These are phyloP conservation scores for Colletotrichum karsti DNA, from an alignment of 2,329 filamentous ascomycete genomes.

Conservation along the genomic window DNA sequence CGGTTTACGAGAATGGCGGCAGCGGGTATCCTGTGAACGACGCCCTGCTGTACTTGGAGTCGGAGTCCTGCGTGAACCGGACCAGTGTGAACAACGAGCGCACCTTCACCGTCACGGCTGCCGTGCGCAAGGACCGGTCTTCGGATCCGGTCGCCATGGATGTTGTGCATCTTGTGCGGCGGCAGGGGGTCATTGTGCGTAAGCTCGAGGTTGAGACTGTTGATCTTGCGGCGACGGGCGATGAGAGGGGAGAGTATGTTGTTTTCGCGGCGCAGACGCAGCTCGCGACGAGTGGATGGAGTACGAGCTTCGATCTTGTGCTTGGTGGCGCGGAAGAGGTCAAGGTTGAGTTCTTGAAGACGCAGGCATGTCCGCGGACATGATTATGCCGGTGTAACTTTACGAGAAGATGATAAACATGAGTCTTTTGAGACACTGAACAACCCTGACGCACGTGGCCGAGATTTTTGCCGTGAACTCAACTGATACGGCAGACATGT, in stretches of 20 bases:
- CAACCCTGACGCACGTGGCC: no score
- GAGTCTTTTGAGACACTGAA: not conserved
- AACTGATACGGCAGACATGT: no score
- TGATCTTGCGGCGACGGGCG: constrained; percentile 2
- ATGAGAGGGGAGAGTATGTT: constrained; percentile 12
- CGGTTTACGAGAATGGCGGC: constrained; percentile 35
- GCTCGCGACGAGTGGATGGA: constrained; percentile 25
- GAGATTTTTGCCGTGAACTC: no score
- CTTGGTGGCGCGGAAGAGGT: constrained; percentile 11
- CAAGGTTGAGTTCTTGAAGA: constrained; percentile 26
- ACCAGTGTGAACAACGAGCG: constrained; percentile 20
- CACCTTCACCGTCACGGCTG: constrained; percentile 21
- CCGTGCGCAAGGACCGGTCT: constrained; percentile 19
- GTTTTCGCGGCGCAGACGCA: constrained; percentile 10
- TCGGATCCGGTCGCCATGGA: constrained; percentile 12
- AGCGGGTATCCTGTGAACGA: constrained; percentile 39
- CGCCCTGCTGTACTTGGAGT: constrained; percentile 35
- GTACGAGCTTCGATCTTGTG: constrained; percentile 28
- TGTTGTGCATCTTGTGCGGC: constrained; percentile 22
- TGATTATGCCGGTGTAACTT: not conserved
- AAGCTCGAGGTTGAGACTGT: constrained; percentile 16
- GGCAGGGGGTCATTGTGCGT: constrained; percentile 19
- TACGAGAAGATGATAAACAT: no score
- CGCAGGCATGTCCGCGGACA: constrained; percentile 19
- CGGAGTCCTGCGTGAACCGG: constrained; percentile 35